Evolutionary conservation across 2,329 filamentous ascomycete species (phyloP), one percentile per base, ranked within the genome.

Genomic region (Dactylellina parvicollis): DNA sequence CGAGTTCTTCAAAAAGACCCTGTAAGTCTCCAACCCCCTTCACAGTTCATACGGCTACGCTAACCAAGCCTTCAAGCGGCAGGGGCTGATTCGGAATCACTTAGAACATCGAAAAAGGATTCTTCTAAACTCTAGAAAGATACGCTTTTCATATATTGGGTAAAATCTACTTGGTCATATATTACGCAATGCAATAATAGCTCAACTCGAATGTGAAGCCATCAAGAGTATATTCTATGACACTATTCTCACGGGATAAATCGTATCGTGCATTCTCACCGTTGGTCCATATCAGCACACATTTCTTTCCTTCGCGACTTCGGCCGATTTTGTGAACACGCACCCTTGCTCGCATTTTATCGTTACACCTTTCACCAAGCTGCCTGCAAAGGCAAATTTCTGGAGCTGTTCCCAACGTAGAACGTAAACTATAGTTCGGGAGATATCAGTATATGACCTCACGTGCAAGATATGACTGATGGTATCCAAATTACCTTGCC

Each of bases 391-490:
- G 60, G 47, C 2, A 65, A 24, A 26, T 75, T 54, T 42, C 74
- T 72, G 5, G 65, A 73, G 49, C 75, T 76, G 18, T 67, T 64
- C 12, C 74, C 66, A 22, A 76, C 52, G 28, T 61, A 49, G 34
- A 76, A 47, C 46, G 28, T 59, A 34, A 65, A 65, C 60, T 65
- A 55, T n/a, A n/a, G 9, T 28, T 24, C n/a, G n/a, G 20, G 8
- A n/a, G 40, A 26, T 9, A 54, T 9, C n/a, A 22, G 20, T 20
- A 18, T 50, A 16, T 26, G 30, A 3, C 8, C 24, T 28, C 9
- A 40, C 10, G 20, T 46, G 34, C n/a, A 34, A 26, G 9, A 32
- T 9, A 34, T 50, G 47, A 30, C 7, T 50, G 10, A 18, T 3
- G 22, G 34, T 14, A 4, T 30, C 10, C 5, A 26, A 20, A 42